A percentile compares a stretch with the other conserved stretches of the same genome.
Conservation (phyloP, 306 rosid genomes). For the Cucurbita moschata region DNA sequence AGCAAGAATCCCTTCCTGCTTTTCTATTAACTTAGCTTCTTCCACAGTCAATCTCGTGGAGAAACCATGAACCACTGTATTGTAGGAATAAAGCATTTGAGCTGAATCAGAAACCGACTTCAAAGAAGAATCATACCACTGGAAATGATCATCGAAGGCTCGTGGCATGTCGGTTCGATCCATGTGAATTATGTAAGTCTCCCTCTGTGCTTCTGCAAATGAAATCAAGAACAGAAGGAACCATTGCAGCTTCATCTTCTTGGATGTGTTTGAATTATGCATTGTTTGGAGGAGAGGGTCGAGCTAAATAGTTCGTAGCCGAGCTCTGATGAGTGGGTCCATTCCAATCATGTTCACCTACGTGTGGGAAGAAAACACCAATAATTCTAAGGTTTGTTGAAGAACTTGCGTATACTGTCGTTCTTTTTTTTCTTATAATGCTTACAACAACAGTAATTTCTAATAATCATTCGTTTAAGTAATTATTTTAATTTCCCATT, state of each 20-base stretch:
- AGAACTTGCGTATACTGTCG: background rate
- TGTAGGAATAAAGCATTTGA: conserved; percentile 62
- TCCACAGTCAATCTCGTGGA: conserved; percentile 57
- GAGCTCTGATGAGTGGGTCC: background rate
- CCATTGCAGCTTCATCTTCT: conserved; percentile 26
- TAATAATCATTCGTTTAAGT: background rate
- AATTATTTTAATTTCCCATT: background rate
- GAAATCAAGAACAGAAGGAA: conserved; percentile 20
- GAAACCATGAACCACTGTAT: conserved; percentile 62
- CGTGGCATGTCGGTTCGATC: conserved; percentile 63
- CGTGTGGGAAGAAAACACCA: conserved; percentile 1
- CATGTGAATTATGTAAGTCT: conserved; percentile 72
- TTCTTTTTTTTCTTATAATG: background rate
- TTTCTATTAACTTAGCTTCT: conserved; percentile 49
- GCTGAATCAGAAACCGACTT: conserved; percentile 54
- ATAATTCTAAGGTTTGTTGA: background rate
- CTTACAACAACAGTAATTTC: background rate
- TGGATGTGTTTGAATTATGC: background rate
- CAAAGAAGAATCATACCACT: conserved; percentile 67
- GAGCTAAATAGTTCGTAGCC: background rate
- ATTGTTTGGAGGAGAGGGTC: background rate
- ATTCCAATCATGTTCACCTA: conserved; percentile 4
- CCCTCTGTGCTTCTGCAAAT: conserved; percentile 23
- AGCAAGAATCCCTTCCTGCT: conserved; percentile 49
- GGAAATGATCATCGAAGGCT: conserved; percentile 37